Evolutionary conservation across 176 grass and related monocot species (phyloP).

Genomic region (Areca catechu): DNA sequence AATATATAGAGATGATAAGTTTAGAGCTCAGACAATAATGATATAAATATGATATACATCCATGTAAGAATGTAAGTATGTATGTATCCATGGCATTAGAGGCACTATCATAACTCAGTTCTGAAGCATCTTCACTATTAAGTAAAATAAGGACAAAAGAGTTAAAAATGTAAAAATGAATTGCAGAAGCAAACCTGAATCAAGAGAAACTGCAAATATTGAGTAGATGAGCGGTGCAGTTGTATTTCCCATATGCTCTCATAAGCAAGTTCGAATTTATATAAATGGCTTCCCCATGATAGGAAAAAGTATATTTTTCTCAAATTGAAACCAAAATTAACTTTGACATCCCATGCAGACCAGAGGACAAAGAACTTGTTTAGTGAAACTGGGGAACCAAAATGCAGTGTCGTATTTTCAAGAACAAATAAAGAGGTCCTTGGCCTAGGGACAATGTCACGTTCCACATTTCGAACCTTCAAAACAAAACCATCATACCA

Average conservation of each 20-base stretch:
- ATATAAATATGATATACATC: too few species aligned
- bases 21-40: too few species aligned
- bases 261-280: slow-evolving; percentile 80
- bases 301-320: slow-evolving; percentile 54
- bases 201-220: slow-evolving; percentile 61
- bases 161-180: too few species aligned
- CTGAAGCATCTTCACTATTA: slow-evolving; percentile 7
- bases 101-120: too few species aligned
- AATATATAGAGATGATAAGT: too few species aligned
- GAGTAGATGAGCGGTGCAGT: slow-evolving; percentile 44
- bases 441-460: slow-evolving; percentile 67
- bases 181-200: slow-evolving; percentile 45
- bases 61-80: too few species aligned
- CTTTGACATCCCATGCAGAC: slow-evolving; percentile 24
- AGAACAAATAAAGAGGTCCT: slow-evolving; percentile 43
- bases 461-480: slow-evolving; percentile 24
- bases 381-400: slow-evolving; percentile 60
- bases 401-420: slow-evolving; percentile 26
- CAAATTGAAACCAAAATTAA: slow-evolving; percentile 70
- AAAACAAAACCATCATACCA: slow-evolving; percentile 21
- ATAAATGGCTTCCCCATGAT: slow-evolving; percentile 8
- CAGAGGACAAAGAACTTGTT: slow-evolving; percentile 40
- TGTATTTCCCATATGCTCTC: slow-evolving; percentile 95
- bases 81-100: too few species aligned
- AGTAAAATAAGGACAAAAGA: neutral